A percentile compares a stretch with the other conserved stretches of the same genome.
These are phyloP conservation scores for Bipolaris cookei DNA, from an alignment of 2,329 filamentous ascomycete genomes.

Conservation along the genomic window DNA sequence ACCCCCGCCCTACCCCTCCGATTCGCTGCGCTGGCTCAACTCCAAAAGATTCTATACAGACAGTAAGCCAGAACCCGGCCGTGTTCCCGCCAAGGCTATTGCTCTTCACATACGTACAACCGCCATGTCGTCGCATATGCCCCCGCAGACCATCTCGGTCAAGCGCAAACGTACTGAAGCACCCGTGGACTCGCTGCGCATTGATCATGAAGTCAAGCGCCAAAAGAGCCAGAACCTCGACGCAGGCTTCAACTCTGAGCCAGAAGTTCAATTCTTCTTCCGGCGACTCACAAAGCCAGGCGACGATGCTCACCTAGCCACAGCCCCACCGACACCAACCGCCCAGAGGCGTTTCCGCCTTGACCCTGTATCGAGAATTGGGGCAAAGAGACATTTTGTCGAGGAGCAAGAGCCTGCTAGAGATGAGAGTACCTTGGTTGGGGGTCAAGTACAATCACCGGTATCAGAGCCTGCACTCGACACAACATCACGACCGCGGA, in stretches of 20 bases:
- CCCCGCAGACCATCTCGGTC: slow-evolving; percentile 47
- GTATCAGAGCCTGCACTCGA: slow-evolving; percentile 9
- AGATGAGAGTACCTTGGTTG: not conserved
- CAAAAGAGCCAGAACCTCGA: slow-evolving; percentile 24
- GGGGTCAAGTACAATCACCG: slow-evolving; percentile 10
- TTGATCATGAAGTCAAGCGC: slow-evolving; percentile 33
- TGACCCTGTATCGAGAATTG: slow-evolving; percentile 23
- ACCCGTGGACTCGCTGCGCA: slow-evolving; percentile 59
- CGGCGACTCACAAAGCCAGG: slow-evolving; percentile 35
- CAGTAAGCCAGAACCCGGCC: not conserved
- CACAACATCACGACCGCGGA: slow-evolving; percentile 28
- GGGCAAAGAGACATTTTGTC: slow-evolving; percentile 30
- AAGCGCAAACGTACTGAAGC: slow-evolving; percentile 64
- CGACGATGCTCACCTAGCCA: slow-evolving; percentile 15
- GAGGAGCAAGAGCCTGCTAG: slow-evolving; percentile 21
- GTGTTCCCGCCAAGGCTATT: too few relatives aligned
- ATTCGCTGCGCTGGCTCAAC: slow-evolving; percentile 10
- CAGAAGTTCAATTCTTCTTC: slow-evolving; percentile 4
- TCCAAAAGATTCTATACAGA: not conserved
- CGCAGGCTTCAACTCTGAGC: not conserved
- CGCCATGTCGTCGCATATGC: slow-evolving; percentile 6
- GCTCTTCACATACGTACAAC: not conserved
- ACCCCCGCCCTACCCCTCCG: slow-evolving; percentile 24
- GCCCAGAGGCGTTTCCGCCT: slow-evolving; percentile 36
- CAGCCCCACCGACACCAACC: slow-evolving; percentile 26